Percentiles rank a stretch among this genome's conserved stretches.
Conservation (phyloP, 768 basidiomycete genomes). For the Suillus sp. region DNA sequence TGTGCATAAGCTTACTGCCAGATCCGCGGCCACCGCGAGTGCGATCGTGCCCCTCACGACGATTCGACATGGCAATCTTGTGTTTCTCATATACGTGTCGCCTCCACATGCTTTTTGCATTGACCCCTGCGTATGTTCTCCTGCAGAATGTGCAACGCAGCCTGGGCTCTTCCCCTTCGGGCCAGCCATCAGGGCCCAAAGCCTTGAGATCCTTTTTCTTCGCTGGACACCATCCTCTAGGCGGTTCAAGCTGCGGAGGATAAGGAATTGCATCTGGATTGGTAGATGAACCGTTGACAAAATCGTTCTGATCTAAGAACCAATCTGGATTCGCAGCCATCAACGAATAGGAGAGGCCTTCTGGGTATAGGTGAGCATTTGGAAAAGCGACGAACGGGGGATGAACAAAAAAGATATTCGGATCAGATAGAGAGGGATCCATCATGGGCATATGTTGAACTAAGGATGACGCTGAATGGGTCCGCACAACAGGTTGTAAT, state of each 20-base stretch:
- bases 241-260: conserved; percentile 77
- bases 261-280: conserved; percentile 64
- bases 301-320: conserved; percentile 76
- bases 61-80: conserved; percentile 87
- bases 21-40: conserved; percentile 60
- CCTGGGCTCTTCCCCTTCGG: conserved; percentile 78
- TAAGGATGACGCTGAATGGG: conserved; percentile 32
- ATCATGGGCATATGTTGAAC: conserved; percentile 53
- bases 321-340: conserved; percentile 79
- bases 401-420: conserved; percentile 67
- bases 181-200: conserved; percentile 69
- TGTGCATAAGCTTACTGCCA: conserved; percentile 53
- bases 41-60: conserved; percentile 69
- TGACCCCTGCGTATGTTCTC: conserved; percentile 81
- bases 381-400: conserved; percentile 75
- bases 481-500: conserved; percentile 32
- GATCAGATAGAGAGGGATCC: conserved; percentile 72
- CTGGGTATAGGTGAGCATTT: conserved; percentile 55
- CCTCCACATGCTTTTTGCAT: conserved; percentile 92
- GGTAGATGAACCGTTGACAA: conserved; percentile 45
- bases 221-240: conserved; percentile 85
- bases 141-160: conserved; percentile 85
- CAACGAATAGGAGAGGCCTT: conserved; percentile 69
- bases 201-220: conserved; percentile 80
- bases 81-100: conserved; percentile 89